Evolutionary conservation across 2,329 filamentous ascomycete genomes (phyloP), one percentile per base, ranked within the genome.

Genomic region (Epichloe coenophiala): DNA sequence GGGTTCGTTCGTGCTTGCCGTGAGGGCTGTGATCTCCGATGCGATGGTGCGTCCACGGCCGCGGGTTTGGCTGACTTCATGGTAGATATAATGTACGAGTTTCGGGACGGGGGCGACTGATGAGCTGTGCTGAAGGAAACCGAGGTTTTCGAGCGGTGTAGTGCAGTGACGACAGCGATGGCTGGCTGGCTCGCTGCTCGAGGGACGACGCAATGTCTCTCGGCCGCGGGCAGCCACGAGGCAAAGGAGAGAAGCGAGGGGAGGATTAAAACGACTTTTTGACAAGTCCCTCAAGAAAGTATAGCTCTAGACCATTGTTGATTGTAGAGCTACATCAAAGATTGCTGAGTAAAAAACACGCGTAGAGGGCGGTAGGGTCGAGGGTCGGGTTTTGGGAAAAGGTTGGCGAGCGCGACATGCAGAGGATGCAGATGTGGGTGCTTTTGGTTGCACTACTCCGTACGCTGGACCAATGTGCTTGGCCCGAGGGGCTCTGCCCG

Each of bases 1-100:
- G 80, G 79, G 61, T 84, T 84, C 51, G 75, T 80, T 61, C 80
- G 77, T 60, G 80, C 77, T 66, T 83, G 80, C 55, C 80, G 80
- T 59, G 79, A 71, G 45, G 80, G 81, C 60, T 84, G 80, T 51
- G 78, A 77, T 64, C 80, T 73, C 59, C 80, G 76, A 67, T 71
- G 73, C 54, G 77, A 75, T 53, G 68, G 60, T 42, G 66, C 61
- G 49, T 73, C 70, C 44, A 61, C 61, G 39, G 69, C 63, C 51
- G 69, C 61, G 27, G 69, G 66, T 59, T 77, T 80, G 46, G 74
- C 72, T 44, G 76, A 74, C 66, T 77, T 81, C 77, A 81, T 81
- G 39, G 59, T 66, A 27, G 41, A 23, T 15, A 13, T 53, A 13
- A 8, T 9, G 6, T 2, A 12, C 11, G 27, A 11, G 17, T 7